phyloP scores from a whole-genome alignment of 1,284 basidiomycete genomes.

The Cystobasidium slooffiae region DNA sequence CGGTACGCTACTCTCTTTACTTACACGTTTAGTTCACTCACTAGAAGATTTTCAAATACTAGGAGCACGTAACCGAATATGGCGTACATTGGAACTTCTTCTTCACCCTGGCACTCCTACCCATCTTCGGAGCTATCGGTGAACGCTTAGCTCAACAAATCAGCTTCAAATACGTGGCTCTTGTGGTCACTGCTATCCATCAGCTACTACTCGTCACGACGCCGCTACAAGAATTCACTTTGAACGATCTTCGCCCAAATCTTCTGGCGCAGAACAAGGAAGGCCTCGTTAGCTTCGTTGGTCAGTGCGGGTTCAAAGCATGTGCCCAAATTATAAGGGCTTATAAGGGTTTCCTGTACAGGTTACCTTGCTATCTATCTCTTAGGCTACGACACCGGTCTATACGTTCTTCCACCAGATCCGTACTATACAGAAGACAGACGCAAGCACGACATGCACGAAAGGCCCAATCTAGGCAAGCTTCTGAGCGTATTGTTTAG shows the following conservation, averaged over 20 bases:
- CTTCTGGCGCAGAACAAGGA: conserved; percentile 87
- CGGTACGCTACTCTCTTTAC: conserved; percentile 62
- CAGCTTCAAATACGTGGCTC: conserved; percentile 69
- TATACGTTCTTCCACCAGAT: conserved; percentile 68
- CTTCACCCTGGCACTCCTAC: conserved; percentile 83
- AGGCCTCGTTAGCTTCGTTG: conserved; percentile 78
- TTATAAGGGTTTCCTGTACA: conserved; percentile 51
- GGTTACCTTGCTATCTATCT: conserved; percentile 91
- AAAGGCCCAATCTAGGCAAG: conserved; percentile 60
- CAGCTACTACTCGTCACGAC: conserved; percentile 67
- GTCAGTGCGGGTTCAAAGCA: conserved; percentile 58
- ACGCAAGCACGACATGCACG: conserved; percentile 40
- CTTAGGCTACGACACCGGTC: conserved; percentile 79
- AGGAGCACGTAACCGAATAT: conserved; percentile 97
- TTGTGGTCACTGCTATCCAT: conserved; percentile 73
- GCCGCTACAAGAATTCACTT: conserved; percentile 68
- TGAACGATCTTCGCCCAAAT: conserved; percentile 67
- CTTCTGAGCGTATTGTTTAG: conserved; percentile 74
- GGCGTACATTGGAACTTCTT: conserved; percentile 99
- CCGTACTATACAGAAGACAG: conserved; percentile 52
- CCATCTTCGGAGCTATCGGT: conserved; percentile 71
- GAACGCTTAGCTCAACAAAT: conserved; percentile 67
- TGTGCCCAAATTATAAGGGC: not conserved
- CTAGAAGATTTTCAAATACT: not conserved
- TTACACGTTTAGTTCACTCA: conserved; percentile 10